Percentiles rank a stretch among this genome's conserved stretches.
phyloP scores from a whole-genome alignment of 139 green algal genomes.

The Microglena sp. region DNA sequence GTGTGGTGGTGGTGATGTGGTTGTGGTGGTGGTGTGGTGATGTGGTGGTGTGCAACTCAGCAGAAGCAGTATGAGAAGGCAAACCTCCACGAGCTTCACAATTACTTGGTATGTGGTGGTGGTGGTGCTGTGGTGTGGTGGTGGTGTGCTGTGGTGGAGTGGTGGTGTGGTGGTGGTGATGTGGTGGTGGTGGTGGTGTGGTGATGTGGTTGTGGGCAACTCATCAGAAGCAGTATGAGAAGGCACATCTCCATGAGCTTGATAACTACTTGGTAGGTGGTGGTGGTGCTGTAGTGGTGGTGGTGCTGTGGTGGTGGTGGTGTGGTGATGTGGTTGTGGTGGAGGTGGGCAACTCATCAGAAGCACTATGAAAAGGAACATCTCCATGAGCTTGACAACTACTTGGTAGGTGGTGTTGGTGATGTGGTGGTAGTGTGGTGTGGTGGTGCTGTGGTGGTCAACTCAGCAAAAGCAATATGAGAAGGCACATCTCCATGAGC shows the following conservation, averaged over 20 bases:
- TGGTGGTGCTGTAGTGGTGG: too few species aligned
- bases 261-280: conserved; percentile 57
- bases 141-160: too few species aligned
- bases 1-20: too few species aligned
- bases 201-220: not conserved
- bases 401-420: too few species aligned
- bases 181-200: too few species aligned
- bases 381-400: conserved; percentile 48
- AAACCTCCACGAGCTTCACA: conserved; percentile 45
- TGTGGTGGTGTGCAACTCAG: not conserved
- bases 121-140: too few species aligned
- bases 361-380: conserved; percentile 30
- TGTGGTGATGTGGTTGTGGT: too few species aligned
- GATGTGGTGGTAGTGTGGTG: too few species aligned
- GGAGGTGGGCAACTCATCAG: not conserved
- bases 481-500: conserved; percentile 35
- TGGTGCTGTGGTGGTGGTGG: too few species aligned
- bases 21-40: too few species aligned
- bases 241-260: conserved; percentile 41
- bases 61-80: conserved; percentile 29
- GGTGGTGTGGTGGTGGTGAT: too few species aligned
- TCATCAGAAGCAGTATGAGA: conserved; percentile 25
- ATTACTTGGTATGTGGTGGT: too few species aligned
- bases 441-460: conserved; percentile 3
- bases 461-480: conserved; percentile 24